These are phyloP conservation scores for Yamadazyma pseudoaaseri DNA, from an alignment of 1,139 yeast species.

Conservation along the genomic window DNA sequence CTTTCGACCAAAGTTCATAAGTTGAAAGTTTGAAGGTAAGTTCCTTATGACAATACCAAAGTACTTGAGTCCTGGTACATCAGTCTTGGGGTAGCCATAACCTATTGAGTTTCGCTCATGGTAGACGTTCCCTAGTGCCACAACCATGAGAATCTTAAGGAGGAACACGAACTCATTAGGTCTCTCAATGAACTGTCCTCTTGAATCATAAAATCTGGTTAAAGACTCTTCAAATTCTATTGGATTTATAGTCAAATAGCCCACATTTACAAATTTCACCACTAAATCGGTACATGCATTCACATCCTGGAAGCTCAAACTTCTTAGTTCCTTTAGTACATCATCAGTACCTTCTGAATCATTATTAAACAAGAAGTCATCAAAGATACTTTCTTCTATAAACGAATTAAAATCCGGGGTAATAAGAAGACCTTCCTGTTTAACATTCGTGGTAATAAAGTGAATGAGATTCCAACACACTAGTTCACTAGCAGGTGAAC, in stretches of 20 bases:
- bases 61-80: slow-evolving; percentile 22
- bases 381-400: slow-evolving; percentile 24
- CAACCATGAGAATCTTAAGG: slow-evolving; percentile 21
- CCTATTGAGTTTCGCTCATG: slow-evolving; percentile 12
- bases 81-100: slow-evolving; percentile 2
- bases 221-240: slow-evolving; percentile 17
- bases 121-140: slow-evolving; percentile 26
- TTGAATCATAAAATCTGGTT: slow-evolving; percentile 14
- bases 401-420: slow-evolving; percentile 27
- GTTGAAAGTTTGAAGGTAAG: slow-evolving; percentile 20
- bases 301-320: slow-evolving; percentile 1
- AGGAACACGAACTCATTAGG: slow-evolving; percentile 13
- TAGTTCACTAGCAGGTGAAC: slow-evolving; percentile 27
- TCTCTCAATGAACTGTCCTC: slow-evolving; percentile 9
- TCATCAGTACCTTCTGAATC: slow-evolving; percentile 4
- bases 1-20: slow-evolving; percentile 13
- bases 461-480: slow-evolving; percentile 27
- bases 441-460: slow-evolving; percentile 12
- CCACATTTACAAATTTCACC: slow-evolving; percentile 22
- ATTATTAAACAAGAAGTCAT: slow-evolving; percentile 13
- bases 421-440: slow-evolving; percentile 12
- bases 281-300: slow-evolving; percentile 15
- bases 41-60: slow-evolving; percentile 20
- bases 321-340: slow-evolving; percentile 1
- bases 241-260: slow-evolving; percentile 25